Percentiles rank a stretch among this genome's conserved stretches.
These are phyloP conservation scores for Aspergillus arachidicola DNA, from an alignment of 2,329 filamentous ascomycete genomes.

Conservation along the genomic window DNA sequence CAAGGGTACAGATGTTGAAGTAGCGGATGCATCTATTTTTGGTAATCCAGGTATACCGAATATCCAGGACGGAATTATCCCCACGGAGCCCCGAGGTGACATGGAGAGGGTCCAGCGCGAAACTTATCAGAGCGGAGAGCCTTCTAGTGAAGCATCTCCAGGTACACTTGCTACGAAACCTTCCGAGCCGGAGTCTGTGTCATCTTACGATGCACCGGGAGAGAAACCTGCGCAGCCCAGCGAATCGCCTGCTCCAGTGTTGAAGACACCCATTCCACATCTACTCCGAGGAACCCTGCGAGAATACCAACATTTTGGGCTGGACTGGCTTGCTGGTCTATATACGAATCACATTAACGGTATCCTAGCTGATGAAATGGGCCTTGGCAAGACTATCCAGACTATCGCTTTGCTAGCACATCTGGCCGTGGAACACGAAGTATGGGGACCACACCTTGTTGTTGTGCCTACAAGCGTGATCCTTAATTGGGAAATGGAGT, in stretches of 20 bases:
- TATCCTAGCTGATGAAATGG: conserved; percentile 98
- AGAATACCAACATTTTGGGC: conserved; percentile 94
- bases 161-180: conserved; percentile 47
- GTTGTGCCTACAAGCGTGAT: conserved; percentile 98
- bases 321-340: conserved; percentile 93
- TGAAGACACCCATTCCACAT: conserved; percentile 75
- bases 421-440: conserved; percentile 82
- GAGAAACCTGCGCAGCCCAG: conserved; percentile 40
- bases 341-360: conserved; percentile 94
- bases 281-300: conserved; percentile 84
- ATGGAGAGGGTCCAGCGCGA: conserved; percentile 24
- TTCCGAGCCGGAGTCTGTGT: conserved; percentile 48
- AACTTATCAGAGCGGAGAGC: conserved; percentile 31
- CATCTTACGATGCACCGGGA: conserved; percentile 39
- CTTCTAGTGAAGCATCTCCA: conserved; percentile 47
- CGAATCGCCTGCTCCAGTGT: conserved; percentile 44
- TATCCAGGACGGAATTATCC: neutral
- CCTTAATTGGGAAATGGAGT: conserved; percentile 99
- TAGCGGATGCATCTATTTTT: conserved; percentile 5
- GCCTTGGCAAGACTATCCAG: conserved; percentile 96
- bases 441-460: conserved; percentile 95
- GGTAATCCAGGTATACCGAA: conserved; percentile 1
- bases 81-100: conserved; percentile 17
- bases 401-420: conserved; percentile 94
- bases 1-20: conserved; percentile 4